Percentiles rank a stretch among this genome's conserved stretches.
Conservation (phyloP, 108 stramenopile genomes). For the Skeletonema menzelii region DNA sequence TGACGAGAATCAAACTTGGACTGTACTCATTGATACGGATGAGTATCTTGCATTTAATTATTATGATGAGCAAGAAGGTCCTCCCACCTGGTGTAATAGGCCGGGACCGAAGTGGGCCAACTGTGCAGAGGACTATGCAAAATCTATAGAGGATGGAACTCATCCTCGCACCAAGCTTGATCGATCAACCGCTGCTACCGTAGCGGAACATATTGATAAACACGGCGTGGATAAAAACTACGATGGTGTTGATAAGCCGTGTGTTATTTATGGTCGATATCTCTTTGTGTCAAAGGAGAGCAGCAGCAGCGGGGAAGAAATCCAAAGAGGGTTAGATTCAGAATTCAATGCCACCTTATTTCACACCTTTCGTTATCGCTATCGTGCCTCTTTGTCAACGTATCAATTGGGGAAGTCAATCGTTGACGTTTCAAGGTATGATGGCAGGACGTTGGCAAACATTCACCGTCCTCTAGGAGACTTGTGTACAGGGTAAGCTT, state of each 20-base stretch:
- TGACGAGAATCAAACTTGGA: slow-evolving; percentile 36
- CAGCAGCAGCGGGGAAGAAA: slow-evolving; percentile 4
- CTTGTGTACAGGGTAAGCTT: slow-evolving; percentile 7
- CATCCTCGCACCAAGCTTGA: slow-evolving; percentile 8
- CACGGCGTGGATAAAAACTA: no score
- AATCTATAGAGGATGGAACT: slow-evolving; percentile 2
- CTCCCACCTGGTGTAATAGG: slow-evolving; percentile 1
- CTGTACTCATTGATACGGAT: slow-evolving; percentile 58
- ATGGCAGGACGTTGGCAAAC: neutral
- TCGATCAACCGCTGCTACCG: neutral
- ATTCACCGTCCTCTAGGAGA: slow-evolving; percentile 1
- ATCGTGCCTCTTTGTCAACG: neutral
- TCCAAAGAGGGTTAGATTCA: slow-evolving; percentile 1
- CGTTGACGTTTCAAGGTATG: slow-evolving; percentile 11
- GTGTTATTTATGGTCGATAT: slow-evolving; percentile 10
- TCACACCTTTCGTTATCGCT: slow-evolving; percentile 19
- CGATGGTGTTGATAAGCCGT: neutral
- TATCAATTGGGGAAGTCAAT: slow-evolving; percentile 9
- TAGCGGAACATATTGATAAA: slow-evolving; percentile 2
- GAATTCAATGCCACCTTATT: slow-evolving; percentile 19
- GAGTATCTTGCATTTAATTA: slow-evolving; percentile 59
- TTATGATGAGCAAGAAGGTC: slow-evolving; percentile 10
- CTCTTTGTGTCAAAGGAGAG: slow-evolving; percentile 4
- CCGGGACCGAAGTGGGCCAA: neutral
- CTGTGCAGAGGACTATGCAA: slow-evolving; percentile 6